These are phyloP conservation scores for Physcomitrium patens DNA, from an alignment of 225 moss, liverwort and hornwort species.

Conservation along the genomic window DNA sequence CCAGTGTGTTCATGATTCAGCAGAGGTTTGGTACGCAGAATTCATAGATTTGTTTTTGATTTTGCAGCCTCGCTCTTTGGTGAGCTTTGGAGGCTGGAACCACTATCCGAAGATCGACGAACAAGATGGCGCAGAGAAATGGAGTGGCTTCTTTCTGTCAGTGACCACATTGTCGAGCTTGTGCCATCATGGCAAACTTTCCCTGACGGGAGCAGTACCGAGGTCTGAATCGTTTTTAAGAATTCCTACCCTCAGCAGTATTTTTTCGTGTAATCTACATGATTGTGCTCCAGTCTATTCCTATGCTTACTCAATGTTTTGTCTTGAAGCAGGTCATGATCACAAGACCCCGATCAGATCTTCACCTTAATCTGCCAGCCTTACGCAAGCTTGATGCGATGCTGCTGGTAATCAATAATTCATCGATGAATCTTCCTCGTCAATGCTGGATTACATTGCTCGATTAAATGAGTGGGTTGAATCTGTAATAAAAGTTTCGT, in stretches of 20 bases:
- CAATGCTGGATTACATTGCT: background rate
- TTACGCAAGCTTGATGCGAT: conserved; percentile 90
- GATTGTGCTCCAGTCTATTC: background rate
- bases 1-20: background rate
- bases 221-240: conserved; percentile 43
- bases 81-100: conserved; percentile 94
- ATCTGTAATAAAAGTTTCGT: background rate
- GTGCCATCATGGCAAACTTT: conserved; percentile 90
- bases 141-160: conserved; percentile 95
- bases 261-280: background rate
- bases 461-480: background rate
- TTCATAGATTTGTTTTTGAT: background rate
- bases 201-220: conserved; percentile 80
- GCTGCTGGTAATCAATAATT: conserved; percentile 62
- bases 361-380: conserved; percentile 92
- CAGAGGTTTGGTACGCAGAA: background rate
- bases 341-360: conserved; percentile 85
- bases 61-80: conserved; percentile 89
- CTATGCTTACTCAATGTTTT: background rate
- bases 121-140: conserved; percentile 95
- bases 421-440: background rate
- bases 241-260: background rate
- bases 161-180: conserved; percentile 95
- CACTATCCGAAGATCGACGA: conserved; percentile 71
- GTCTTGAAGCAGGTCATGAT: conserved; percentile 74